Evolutionary conservation across 1,139 yeast genomes (phyloP).

Genomic region (Debaryomyces nepalensis): DNA sequence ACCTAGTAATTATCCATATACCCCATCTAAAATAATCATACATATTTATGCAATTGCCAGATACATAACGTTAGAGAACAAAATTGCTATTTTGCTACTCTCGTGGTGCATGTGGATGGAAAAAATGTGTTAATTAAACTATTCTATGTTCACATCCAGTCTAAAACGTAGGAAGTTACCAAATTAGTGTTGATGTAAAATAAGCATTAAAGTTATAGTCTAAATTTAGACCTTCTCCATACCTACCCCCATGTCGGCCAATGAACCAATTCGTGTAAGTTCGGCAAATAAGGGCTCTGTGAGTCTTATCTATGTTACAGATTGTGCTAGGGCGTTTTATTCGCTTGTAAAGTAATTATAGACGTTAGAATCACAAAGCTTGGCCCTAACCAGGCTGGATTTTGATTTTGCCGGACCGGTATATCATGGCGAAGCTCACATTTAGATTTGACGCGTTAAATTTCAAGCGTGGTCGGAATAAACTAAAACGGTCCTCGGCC

Average conservation of each 20-base stretch:
- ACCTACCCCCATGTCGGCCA: not conserved
- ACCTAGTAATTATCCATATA: no score
- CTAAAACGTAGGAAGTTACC: no score
- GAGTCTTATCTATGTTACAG: no score
- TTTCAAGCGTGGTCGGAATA: not conserved
- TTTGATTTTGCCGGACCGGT: conserved; percentile 1
- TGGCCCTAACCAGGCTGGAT: not conserved
- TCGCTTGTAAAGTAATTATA: no score
- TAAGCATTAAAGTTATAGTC: not conserved
- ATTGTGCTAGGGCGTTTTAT: no score
- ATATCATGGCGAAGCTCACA: conserved; percentile 1
- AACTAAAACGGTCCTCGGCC: not conserved
- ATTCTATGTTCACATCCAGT: no score
- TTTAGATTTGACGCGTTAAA: conserved; percentile 2
- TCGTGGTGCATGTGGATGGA: no score
- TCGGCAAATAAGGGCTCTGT: no score
- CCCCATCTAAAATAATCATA: not conserved
- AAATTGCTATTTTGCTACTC: no score
- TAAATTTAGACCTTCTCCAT: not conserved
- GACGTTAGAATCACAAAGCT: not conserved
- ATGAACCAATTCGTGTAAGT: no score
- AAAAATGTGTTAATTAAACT: no score
- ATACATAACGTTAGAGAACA: not conserved
- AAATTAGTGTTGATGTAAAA: no score
- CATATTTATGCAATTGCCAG: not conserved